Evolutionary conservation across 1,284 basidiomycete species (phyloP).

Genomic region (Cryptococcus deneoformans): DNA sequence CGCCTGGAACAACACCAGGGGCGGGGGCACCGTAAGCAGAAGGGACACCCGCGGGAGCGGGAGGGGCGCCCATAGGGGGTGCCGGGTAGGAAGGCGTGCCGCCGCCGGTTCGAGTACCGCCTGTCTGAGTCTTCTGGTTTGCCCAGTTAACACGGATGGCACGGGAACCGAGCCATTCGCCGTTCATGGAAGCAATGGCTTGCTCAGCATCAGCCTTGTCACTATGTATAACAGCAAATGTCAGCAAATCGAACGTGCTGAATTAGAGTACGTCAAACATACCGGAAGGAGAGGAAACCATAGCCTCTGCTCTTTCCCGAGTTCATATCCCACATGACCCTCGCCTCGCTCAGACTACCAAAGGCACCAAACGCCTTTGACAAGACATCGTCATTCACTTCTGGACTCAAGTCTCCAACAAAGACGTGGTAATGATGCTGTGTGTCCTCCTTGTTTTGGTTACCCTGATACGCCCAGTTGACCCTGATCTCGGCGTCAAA

Average conservation of each 20-base stretch:
- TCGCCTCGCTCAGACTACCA: conserved; percentile 89
- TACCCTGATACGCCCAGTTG: conserved; percentile 97
- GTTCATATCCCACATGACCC: conserved; percentile 99
- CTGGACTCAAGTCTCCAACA: conserved; percentile 95
- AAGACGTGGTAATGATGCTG: conserved; percentile 96
- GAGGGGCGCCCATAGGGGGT: conserved; percentile 1
- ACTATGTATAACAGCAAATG: conserved; percentile 69
- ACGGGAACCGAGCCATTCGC: conserved; percentile 96
- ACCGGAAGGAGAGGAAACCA: conserved; percentile 57
- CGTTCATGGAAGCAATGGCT: conserved; percentile 98
- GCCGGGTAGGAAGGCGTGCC: conserved; percentile 7
- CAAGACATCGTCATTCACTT: conserved; percentile 97
- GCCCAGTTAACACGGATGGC: conserved; percentile 99
- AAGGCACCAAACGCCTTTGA: conserved; percentile 94
- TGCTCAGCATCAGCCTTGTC: conserved; percentile 98
- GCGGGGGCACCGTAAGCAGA: conserved; percentile 8
- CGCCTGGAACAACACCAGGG: conserved; percentile 2
- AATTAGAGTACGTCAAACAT: conserved; percentile 11
- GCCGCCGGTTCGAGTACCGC: conserved; percentile 21
- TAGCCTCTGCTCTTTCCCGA: conserved; percentile 82
- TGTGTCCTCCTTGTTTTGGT: conserved; percentile 79
- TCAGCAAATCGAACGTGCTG: conserved; percentile 62
- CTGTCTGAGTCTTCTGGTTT: conserved; percentile 85
- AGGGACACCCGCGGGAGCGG: conserved; percentile 7
- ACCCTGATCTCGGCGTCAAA: conserved; percentile 97